phyloP scores from a whole-genome alignment of 2,329 filamentous ascomycete genomes.

The Aspergillus tubingensis region DNA sequence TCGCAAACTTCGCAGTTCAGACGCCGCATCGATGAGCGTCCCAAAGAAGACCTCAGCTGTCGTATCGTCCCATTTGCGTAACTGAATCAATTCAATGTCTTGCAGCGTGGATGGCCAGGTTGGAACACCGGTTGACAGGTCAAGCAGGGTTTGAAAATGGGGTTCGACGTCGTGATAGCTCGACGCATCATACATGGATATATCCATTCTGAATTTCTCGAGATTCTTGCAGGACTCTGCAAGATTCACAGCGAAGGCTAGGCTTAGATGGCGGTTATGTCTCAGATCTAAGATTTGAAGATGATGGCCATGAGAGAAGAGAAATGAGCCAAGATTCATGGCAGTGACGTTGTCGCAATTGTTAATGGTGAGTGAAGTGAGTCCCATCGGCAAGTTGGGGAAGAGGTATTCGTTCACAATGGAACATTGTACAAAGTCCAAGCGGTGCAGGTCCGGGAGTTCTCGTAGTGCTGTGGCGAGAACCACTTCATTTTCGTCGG shows the following conservation, averaged over 20 bases:
- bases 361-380: constrained; percentile 70
- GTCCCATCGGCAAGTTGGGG: constrained; percentile 64
- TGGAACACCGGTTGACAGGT: constrained; percentile 58
- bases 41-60: constrained; percentile 76
- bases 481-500: constrained; percentile 26
- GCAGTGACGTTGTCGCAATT: constrained; percentile 78
- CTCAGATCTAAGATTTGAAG: constrained; percentile 69
- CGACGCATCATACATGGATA: constrained; percentile 74
- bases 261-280: constrained; percentile 76
- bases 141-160: constrained; percentile 68
- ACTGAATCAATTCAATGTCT: constrained; percentile 71
- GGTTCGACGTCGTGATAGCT: constrained; percentile 71
- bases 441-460: constrained; percentile 64
- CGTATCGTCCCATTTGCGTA: constrained; percentile 71
- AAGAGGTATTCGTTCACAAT: constrained; percentile 69
- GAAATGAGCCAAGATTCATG: constrained; percentile 64
- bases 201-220: constrained; percentile 71
- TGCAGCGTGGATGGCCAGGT: constrained; percentile 75
- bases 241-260: constrained; percentile 72
- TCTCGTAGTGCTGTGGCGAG: constrained; percentile 54
- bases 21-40: constrained; percentile 73
- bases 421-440: constrained; percentile 75
- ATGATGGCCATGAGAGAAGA: constrained; percentile 66
- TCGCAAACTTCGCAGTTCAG: constrained; percentile 66
- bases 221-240: constrained; percentile 69